These are phyloP conservation scores for Stenogyne calaminthoides DNA, from an alignment of 305 asterid species.

Conservation along the genomic window DNA sequence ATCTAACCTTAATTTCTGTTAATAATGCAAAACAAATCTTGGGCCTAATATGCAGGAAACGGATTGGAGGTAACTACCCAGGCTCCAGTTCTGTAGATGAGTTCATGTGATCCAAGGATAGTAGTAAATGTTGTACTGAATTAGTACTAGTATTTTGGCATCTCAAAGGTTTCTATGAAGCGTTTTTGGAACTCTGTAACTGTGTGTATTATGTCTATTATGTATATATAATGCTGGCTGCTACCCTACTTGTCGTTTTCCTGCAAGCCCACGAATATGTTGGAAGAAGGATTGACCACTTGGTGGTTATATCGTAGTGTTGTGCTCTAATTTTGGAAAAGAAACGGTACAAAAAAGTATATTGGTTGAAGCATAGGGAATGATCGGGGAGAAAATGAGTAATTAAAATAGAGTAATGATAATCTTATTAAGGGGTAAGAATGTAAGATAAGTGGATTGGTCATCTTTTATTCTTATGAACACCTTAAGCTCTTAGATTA, in stretches of 20 bases:
- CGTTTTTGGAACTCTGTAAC: not conserved
- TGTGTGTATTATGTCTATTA: not conserved
- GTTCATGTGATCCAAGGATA: not conserved
- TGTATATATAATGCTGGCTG: not conserved
- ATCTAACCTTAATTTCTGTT: not conserved
- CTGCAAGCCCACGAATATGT: no score
- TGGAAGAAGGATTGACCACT: no score
- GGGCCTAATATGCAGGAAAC: slow-evolving; percentile 59
- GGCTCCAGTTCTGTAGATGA: slow-evolving; percentile 35
- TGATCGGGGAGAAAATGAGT: no score
- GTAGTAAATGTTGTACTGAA: not conserved
- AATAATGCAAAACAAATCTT: not conserved
- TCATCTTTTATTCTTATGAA: no score
- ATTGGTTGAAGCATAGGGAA: no score
- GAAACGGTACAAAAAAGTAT: no score
- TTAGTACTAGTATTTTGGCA: slow-evolving; percentile 6
- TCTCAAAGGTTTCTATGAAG: not conserved
- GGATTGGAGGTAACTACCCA: slow-evolving; percentile 76
- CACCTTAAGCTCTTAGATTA: no score
- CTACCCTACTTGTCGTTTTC: not conserved
- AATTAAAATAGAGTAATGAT: no score
- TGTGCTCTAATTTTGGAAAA: no score
- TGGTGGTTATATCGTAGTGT: no score
- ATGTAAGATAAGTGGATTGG: no score
- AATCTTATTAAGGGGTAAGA: no score